Conservation (phyloP, 1,139 yeast species). For the Suhomyces anneliseae region DNA sequence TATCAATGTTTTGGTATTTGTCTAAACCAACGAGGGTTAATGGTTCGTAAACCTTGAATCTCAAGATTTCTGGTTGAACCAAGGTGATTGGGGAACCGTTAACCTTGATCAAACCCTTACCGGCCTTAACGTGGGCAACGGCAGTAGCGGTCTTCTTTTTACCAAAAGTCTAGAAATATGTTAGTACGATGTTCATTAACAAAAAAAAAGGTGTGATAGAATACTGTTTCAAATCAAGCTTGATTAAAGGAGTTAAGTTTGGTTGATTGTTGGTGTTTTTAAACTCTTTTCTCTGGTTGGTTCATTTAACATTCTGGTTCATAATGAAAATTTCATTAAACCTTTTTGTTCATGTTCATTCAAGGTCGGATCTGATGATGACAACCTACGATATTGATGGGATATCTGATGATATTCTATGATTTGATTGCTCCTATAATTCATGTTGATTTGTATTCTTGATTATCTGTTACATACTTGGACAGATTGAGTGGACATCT, state of each 20-base stretch:
- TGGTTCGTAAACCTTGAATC: slow-evolving; percentile 99
- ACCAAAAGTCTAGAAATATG: slow-evolving; percentile 83
- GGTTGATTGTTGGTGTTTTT: background rate
- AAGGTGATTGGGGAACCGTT: slow-evolving; percentile 99
- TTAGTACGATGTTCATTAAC: slow-evolving; percentile 13
- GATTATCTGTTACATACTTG: slow-evolving; percentile 50
- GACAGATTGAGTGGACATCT: slow-evolving; percentile 67
- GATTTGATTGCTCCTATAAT: background rate
- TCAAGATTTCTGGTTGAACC: slow-evolving; percentile 97
- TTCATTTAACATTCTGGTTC: no score
- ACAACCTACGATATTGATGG: background rate
- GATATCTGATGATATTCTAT: background rate
- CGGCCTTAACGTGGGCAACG: slow-evolving; percentile 99
- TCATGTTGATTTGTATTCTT: background rate
- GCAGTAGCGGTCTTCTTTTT: slow-evolving; percentile 99
- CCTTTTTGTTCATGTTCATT: no score
- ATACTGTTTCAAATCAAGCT: no score
- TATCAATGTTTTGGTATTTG: slow-evolving; percentile 97
- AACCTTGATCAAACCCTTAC: slow-evolving; percentile 98
- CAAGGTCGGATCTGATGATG: background rate
- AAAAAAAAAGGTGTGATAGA: background rate
- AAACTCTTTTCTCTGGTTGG: no score
- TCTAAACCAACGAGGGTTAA: slow-evolving; percentile 97
- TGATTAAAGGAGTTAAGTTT: background rate
- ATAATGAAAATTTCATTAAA: no score